A percentile compares a stretch with the other conserved stretches of the same genome.
phyloP scores from a whole-genome alignment of 768 basidiomycete species.

The Tricholoma bakamatsutake region DNA sequence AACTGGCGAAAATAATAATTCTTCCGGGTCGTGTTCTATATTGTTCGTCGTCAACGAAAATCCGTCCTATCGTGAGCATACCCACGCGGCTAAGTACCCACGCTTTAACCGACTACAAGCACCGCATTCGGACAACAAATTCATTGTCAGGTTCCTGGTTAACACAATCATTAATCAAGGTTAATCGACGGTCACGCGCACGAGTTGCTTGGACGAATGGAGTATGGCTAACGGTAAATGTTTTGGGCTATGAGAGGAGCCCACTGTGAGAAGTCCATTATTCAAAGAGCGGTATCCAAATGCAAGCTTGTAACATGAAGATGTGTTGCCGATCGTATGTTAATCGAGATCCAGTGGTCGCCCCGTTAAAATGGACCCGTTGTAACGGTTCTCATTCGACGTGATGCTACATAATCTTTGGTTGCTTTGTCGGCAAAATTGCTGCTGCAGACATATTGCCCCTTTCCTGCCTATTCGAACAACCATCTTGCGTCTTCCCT shows the following conservation, averaged over 20 bases:
- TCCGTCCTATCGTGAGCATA: conserved; percentile 2
- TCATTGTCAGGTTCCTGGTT: conserved; percentile 1
- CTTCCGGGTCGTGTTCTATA: background rate
- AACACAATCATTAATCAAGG: background rate
- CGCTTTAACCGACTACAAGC: background rate
- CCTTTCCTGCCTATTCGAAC: conserved; percentile 9
- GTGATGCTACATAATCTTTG: conserved; percentile 13
- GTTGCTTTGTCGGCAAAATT: conserved; percentile 14
- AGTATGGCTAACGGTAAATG: background rate
- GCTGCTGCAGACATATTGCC: conserved; percentile 11
- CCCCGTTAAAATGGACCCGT: conserved; percentile 2
- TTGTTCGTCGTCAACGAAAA: conserved; percentile 1
- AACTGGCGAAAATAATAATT: background rate
- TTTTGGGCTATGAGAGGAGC: background rate
- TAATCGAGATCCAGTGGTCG: conserved; percentile 3
- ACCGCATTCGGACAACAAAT: background rate
- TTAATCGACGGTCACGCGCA: background rate
- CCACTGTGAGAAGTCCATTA: background rate
- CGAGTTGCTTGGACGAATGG: background rate
- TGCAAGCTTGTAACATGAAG: background rate
- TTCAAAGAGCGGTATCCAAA: conserved; percentile 3
- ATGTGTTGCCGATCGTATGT: conserved; percentile 9
- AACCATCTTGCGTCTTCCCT: conserved; percentile 21
- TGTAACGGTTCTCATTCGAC: conserved; percentile 7
- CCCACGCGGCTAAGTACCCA: background rate